Evolutionary conservation across 352 stramenopile genomes (phyloP).

Genomic region (Hyaloperonospora brassicae): DNA sequence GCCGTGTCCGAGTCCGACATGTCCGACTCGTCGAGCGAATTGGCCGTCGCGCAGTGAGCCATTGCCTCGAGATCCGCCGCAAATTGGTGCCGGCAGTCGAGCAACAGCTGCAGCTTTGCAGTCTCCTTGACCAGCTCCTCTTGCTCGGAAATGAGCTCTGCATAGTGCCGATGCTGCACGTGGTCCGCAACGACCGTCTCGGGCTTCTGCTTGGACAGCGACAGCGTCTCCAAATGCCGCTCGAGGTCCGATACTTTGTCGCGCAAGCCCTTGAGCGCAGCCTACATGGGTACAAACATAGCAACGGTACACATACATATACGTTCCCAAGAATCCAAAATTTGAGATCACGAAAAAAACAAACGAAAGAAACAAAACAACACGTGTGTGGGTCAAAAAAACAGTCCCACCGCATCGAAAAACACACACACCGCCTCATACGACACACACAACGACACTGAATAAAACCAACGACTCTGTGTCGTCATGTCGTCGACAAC

Average conservation of each 20-base stretch:
- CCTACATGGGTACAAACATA: conserved; percentile 16
- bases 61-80: conserved; percentile 26
- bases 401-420: not conserved
- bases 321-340: no score
- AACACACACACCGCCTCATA: no score
- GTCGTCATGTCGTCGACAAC: not conserved
- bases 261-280: conserved; percentile 39
- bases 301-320: not conserved
- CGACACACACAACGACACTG: not conserved
- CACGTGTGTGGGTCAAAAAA: no score
- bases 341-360: no score
- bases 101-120: conserved; percentile 32
- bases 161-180: conserved; percentile 24
- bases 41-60: conserved; percentile 11
- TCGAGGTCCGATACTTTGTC: conserved; percentile 53
- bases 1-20: conserved; percentile 26
- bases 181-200: not conserved
- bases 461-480: not conserved
- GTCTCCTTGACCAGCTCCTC: conserved; percentile 37
- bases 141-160: conserved; percentile 33
- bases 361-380: no score
- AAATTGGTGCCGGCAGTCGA: conserved; percentile 38
- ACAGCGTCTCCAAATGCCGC: conserved; percentile 37
- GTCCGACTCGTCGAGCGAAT: conserved; percentile 18
- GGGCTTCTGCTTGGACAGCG: conserved; percentile 15